Base-by-base conservation (phyloP, 768 basidiomycete species). In the Pulveroboletus sp. region DNA sequence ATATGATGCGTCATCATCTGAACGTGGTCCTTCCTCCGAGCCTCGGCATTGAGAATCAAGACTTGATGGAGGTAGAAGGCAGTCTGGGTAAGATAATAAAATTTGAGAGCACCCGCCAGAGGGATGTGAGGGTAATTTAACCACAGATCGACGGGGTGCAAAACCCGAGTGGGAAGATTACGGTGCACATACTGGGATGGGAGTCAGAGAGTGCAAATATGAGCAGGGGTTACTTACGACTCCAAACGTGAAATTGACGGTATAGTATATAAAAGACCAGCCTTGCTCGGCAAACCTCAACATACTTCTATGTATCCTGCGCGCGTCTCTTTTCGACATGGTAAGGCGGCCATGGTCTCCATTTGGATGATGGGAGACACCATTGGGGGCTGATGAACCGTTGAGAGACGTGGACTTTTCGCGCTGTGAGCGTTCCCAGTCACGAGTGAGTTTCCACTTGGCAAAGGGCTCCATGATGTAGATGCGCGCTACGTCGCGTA, bases 1-100 rank as follows among this genome's bases (percentile, higher is more conserved):
- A 95, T 64, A 65, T 99, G 97, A 72, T 99, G 97, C 21, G 84
- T 73, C 80, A 97, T 88, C 95, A 97, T 97, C 69, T 97, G 95
- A 59, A 75, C 73, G 68, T 97, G 92, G 68, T 99, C 97, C 65
- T 91, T 93, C 48, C 97, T 77, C 46, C 84, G 80, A 33, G 85
- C 92, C 67, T 99, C 97, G 23, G 94, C 85, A 67, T 97, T 91
- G 66, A 99, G 78, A 49, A 95, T 85, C 52, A 97, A 74, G 11
- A 97, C 76, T 68, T 94, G 93, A 64, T 98, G 94, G 44, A 87
- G 69, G 72, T 97, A 99, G 70, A 94, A 94, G 33, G 90, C 88
- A 24, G 79, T 80, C 68, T 94, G 90, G 19, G 76, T 77, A 23
- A 94, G 80, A 64, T 95, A 97, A 68, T 94, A 95, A 61, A 92